Percentiles rank a stretch among this genome's conserved stretches.
phyloP scores from a whole-genome alignment of 2,329 filamentous ascomycete genomes.

The Trichoderma brevicompactum region DNA sequence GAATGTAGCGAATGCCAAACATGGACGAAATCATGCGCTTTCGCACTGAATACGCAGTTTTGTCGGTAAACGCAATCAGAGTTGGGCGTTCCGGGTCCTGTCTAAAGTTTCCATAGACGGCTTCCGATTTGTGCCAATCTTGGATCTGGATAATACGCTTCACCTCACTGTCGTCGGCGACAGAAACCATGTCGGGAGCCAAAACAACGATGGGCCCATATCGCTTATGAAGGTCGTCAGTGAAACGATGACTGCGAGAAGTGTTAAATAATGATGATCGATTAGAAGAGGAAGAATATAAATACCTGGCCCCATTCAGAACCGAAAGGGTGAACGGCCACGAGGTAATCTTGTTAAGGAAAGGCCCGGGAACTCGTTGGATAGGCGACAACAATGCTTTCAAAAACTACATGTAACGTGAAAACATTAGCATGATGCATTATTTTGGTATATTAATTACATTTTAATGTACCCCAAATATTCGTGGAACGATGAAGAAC shows the following conservation, averaged over 20 bases:
- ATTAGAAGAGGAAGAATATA: neutral
- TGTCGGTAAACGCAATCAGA: neutral
- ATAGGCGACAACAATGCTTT: neutral
- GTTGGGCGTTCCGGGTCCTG: neutral
- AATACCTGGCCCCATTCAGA: neutral
- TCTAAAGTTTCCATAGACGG: constrained; percentile 1
- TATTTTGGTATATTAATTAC: neutral
- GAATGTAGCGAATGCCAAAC: constrained; percentile 1
- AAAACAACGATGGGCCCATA: neutral
- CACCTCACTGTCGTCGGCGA: neutral
- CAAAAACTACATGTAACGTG: neutral
- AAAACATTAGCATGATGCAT: neutral
- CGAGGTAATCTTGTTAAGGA: neutral
- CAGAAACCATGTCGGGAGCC: neutral
- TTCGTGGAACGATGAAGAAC: neutral
- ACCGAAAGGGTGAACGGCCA: neutral
- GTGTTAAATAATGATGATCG: too few relatives aligned
- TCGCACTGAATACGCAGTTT: neutral
- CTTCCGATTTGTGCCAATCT: neutral
- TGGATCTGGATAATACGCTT: neutral
- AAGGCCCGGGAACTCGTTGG: neutral
- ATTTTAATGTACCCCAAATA: neutral
- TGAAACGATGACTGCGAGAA: neutral
- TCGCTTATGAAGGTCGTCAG: neutral
- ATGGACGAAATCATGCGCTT: constrained; percentile 6